Evolutionary conservation across 352 stramenopile species (phyloP).

Genomic region (Stephanocyclus meneghinianus): DNA sequence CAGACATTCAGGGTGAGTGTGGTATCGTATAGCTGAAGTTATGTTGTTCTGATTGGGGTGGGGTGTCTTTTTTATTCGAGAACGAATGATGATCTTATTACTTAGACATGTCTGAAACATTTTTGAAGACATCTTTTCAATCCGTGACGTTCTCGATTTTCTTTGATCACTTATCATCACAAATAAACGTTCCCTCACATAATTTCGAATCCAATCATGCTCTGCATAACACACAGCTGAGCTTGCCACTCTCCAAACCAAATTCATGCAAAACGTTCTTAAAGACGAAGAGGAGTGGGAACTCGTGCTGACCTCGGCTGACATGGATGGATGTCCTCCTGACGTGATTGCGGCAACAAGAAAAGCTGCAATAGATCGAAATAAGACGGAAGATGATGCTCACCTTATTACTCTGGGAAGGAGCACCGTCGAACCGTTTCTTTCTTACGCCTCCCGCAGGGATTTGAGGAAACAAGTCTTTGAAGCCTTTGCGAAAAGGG

Average conservation of each 20-base stretch:
- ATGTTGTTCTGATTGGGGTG: neutral
- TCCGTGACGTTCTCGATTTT: neutral
- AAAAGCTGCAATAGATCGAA: conserved; percentile 69
- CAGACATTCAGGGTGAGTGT: conserved; percentile 60
- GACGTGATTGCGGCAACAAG: conserved; percentile 74
- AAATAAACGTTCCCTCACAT: neutral
- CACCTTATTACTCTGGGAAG: conserved; percentile 80
- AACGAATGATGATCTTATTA: conserved; percentile 7
- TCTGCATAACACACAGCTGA: conserved; percentile 37
- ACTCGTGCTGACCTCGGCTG: conserved; percentile 67
- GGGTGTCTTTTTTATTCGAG: neutral
- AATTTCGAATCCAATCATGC: neutral
- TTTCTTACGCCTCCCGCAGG: conserved; percentile 66
- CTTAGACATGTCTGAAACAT: conserved; percentile 1
- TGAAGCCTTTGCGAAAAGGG: conserved; percentile 67
- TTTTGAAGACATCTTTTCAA: neutral
- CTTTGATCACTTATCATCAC: neutral
- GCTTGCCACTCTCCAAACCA: conserved; percentile 71
- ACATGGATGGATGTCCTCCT: conserved; percentile 75
- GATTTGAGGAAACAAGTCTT: conserved; percentile 76
- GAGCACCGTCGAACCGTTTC: conserved; percentile 81
- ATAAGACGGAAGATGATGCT: conserved; percentile 52
- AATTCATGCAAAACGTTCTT: conserved; percentile 82
- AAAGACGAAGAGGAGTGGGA: conserved; percentile 81
- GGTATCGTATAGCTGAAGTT: neutral